These are phyloP conservation scores for Fusarium sororula DNA, from an alignment of 2,329 filamentous ascomycete genomes.

Conservation along the genomic window DNA sequence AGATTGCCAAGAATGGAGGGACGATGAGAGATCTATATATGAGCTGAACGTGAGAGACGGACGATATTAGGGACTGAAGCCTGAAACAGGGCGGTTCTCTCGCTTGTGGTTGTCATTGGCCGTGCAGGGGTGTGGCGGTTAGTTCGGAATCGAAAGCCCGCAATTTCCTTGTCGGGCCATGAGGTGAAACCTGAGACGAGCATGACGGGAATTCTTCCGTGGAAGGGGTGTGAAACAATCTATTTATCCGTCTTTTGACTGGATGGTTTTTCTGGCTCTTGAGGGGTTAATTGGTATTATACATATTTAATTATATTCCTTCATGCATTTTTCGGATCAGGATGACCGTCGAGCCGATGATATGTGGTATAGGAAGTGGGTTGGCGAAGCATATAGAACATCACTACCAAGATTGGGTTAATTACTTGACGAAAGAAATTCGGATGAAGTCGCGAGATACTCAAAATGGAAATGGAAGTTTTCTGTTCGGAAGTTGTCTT, in stretches of 20 bases:
- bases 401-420: background rate
- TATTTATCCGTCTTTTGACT: constrained; percentile 24
- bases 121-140: constrained; percentile 3
- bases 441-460: background rate
- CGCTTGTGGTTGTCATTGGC: background rate
- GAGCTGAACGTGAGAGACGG: background rate
- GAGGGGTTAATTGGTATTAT: background rate
- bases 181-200: constrained; percentile 19
- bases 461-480: background rate
- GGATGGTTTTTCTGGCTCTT: background rate
- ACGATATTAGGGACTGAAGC: constrained; percentile 16
- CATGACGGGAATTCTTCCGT: constrained; percentile 18
- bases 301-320: background rate
- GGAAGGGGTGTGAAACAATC: constrained; percentile 27
- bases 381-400: background rate
- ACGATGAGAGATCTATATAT: constrained; percentile 11
- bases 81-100: constrained; percentile 21
- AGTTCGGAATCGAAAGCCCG: constrained; percentile 21
- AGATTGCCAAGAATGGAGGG: constrained; percentile 1
- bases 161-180: constrained; percentile 19
- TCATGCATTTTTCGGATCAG: background rate
- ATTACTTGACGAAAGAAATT: background rate
- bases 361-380: background rate
- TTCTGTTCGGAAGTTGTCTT: background rate
- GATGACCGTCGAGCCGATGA: background rate